Base-by-base conservation (phyloP, 352 stramenopile species). In the Phytophthora kernoviae region DNA sequence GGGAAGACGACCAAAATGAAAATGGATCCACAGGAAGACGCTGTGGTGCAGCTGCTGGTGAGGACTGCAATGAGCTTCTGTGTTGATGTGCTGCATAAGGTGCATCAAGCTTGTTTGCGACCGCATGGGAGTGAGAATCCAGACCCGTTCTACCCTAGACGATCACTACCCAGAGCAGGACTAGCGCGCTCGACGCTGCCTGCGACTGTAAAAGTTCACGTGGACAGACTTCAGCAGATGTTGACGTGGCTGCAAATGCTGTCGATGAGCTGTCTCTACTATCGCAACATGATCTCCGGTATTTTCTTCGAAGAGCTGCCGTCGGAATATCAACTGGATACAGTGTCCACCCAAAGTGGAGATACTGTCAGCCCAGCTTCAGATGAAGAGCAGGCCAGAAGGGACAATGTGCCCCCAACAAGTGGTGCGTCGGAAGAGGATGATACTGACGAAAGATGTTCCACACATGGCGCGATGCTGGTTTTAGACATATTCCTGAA, bases 401-500 rank as follows among this genome's bases (percentile, higher is more conserved):
- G n/a, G n/a, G 42, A 55, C 12, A 56, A 70, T 11, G 27, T 46
- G 34, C 14, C 36, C 15, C 47, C 30, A 20, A 52, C 39, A 17
- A 67, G 40, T n/a, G 52, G 43, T 1, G 22, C 56, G 32, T 62
- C 36, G 11, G 45, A 57, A 45, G 58, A 58, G 4, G 60, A 77
- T 1, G 44, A 65, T 1, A 24, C 45, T 14, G 62, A 57, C n/a
- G 54, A 58, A 41, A 30, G 8, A 1, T 8, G 20, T 10, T 24
- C 18, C 4, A 64, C 4, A 30, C 44, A 63, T 20, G 39, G 27
- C 24, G 49, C 51, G 17, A 10, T 88, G 22, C 54, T 86, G 12
- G 65, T 81, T 17, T 53, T 94, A 5, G 85, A 91, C 33, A 73
- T 91, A 42, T 91, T 91, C 39, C 62, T 94, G 10, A 86, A 88